Evolutionary conservation across 2,329 filamentous ascomycete genomes (phyloP), one percentile per base, ranked within the genome.

Genomic region (Aspergillus arachidicola): DNA sequence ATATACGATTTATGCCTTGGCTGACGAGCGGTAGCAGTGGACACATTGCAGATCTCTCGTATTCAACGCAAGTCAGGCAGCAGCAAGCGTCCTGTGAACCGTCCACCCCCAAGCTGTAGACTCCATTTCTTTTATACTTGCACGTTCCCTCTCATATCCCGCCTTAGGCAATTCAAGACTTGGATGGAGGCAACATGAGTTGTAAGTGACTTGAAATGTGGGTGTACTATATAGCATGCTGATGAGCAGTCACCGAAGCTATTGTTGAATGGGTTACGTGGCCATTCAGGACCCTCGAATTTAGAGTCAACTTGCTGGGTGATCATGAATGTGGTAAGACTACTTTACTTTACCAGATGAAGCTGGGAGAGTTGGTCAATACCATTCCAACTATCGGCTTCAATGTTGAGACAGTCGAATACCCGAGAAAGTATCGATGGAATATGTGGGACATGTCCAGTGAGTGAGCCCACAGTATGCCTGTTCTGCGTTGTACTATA

Each of bases 101-200:
- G 6, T 14, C 6, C 34, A 36, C 3, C 34, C 14, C 6, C 1
- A 36, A 16, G 5, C 14, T 36, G 2, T 2, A n/a, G 16, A 41
- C 2, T n/a, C 7, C 38, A 7, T 41, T 41, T n/a, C 19, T n/a
- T 9, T 41, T n/a, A 9, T 10, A 41, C 7, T 4, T 6, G 38
- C 6, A 19, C 2, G 2, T 10, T 2, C 16, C 16, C 2, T 0
- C 38, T 19, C 3, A 10, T 3, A 19, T 9, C 6, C 16, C 3
- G 3, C 19, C 9, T 2, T 41, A 4, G 2, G 3, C 36, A 41
- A 41, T 0, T 19, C 2, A n/a, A 9, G 19, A 16, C 2, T 16
- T 6, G 34, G 2, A 36, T 16, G 5, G 34, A 16, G 12, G 34
- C 34, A 36, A 0, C 6, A 41, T 41, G 38, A 10, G 16, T 41